These are phyloP conservation scores for Diversispora eburnea DNA, from an alignment of 192 early-diverging fungal species.

Conservation along the genomic window DNA sequence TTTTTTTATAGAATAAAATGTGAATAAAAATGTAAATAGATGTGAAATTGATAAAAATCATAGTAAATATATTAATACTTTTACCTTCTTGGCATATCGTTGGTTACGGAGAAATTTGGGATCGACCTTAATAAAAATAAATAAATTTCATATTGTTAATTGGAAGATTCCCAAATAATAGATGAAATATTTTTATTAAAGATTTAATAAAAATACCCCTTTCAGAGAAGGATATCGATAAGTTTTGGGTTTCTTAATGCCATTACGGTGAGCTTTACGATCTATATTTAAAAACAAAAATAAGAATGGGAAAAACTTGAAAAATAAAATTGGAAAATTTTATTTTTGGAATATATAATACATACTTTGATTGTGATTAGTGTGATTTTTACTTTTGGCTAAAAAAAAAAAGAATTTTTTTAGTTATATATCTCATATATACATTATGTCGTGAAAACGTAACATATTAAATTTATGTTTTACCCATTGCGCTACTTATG, in stretches of 20 bases:
- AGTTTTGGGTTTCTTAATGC: constrained; percentile 96
- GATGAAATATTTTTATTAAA: too few species aligned
- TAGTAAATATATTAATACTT: too few species aligned
- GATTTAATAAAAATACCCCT: constrained; percentile 88
- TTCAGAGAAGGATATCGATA: constrained; percentile 87
- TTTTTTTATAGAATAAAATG: too few species aligned
- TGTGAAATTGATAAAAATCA: too few species aligned
- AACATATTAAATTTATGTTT: too few species aligned
- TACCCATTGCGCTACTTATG: too few species aligned
- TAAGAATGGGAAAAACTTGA: background rate
- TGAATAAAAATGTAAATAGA: too few species aligned
- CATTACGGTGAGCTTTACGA: constrained; percentile 99
- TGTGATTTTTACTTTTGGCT: constrained; percentile 98
- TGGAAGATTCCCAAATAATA: too few species aligned
- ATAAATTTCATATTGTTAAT: background rate
- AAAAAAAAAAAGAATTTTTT: constrained; percentile 26
- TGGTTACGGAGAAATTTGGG: constrained; percentile 97
- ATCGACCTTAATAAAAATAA: constrained; percentile 19
- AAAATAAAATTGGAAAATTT: constrained; percentile 17
- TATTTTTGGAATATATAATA: background rate
- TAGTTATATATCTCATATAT: too few species aligned
- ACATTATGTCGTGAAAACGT: too few species aligned
- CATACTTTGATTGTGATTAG: constrained; percentile 99
- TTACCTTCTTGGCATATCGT: constrained; percentile 79
- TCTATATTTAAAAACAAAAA: constrained; percentile 37